Percentiles rank a stretch among this genome's conserved stretches.
Evolutionary conservation across 2,329 filamentous ascomycete species (phyloP).

Genomic region (Diaporthe humulicola): DNA sequence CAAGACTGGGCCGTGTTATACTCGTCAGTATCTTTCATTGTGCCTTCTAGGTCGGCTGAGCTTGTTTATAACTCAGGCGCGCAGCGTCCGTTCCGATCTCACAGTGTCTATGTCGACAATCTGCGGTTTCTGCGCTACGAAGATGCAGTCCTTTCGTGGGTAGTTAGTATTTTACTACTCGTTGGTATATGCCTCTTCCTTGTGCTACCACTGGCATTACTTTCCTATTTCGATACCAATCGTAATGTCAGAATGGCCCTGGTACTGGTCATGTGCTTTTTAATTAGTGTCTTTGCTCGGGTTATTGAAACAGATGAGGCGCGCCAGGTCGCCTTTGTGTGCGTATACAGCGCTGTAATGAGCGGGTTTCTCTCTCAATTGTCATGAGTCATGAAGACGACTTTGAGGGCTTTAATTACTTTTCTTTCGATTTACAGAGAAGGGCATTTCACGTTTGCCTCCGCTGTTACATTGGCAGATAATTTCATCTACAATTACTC

Average conservation of each 20-base stretch:
- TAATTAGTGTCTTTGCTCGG: constrained; percentile 16
- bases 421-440: no score
- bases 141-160: neutral
- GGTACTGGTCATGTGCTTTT: constrained; percentile 9
- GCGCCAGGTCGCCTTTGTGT: neutral
- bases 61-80: neutral
- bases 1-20: neutral
- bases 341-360: neutral
- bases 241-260: neutral
- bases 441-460: no score
- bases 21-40: neutral
- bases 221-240: constrained; percentile 18
- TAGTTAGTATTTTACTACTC: neutral
- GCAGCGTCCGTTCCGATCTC: neutral
- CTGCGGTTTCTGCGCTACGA: neutral
- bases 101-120: neutral
- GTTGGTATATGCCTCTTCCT: constrained; percentile 20
- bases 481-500: no score
- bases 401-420: no score
- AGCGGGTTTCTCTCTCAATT: neutral
- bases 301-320: constrained; percentile 9
- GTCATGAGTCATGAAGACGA: no score
- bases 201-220: constrained; percentile 10
- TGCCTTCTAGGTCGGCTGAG: neutral
- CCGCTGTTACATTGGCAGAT: no score